Evolutionary conservation across 768 basidiomycete genomes (phyloP), one percentile per base, ranked within the genome.

Genomic region (Cystofilobasidium capitatum): DNA sequence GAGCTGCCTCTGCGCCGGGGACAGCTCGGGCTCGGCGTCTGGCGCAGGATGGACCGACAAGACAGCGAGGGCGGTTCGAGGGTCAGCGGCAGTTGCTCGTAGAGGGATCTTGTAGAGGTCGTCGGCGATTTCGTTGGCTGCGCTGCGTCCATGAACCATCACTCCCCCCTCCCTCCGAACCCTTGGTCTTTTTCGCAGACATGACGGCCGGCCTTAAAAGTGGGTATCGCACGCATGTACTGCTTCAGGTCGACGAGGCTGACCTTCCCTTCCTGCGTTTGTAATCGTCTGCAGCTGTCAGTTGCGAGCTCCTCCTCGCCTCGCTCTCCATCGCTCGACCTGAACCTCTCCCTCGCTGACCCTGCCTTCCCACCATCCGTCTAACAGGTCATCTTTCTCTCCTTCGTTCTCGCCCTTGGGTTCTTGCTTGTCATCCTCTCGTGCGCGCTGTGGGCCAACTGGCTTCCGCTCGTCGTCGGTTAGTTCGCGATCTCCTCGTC

Each of bases 401-500:
- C 96, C 1, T 97, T 99, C 79, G 90, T 97, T 62, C 86, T 99
- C 59, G 96, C 96, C 8, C 83, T 94, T 20, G 96, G 96, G n/a
- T 99, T 99, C 80, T 80, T 99, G 66, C 84, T 98, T 75, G 89
- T 98, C 74, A 99, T 99, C 77, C 86, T 99, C 29, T 91, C 91
- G 1, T 98, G 96, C 76, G 96, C 96, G 9, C 80, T 98, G 36
- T 98, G 88, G 87, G 80, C 85, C 17, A 99, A 99, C 77, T 99
- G 96, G 96, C 81, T 98, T 26, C 96, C 96, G 39, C 81, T 99
- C 60, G 82, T 98, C 71, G 94, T 97, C 71, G 96, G 96, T 96
- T 72, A 70, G 77, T 74, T 64, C 42, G 47, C 36, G 22, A 35
- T 35, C n/a, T 14, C 37, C 47, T 22, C 47, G 37, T 36, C 49